Base-by-base conservation (phyloP, 2,329 filamentous ascomycete genomes). In the Triangularia verruculosa region DNA sequence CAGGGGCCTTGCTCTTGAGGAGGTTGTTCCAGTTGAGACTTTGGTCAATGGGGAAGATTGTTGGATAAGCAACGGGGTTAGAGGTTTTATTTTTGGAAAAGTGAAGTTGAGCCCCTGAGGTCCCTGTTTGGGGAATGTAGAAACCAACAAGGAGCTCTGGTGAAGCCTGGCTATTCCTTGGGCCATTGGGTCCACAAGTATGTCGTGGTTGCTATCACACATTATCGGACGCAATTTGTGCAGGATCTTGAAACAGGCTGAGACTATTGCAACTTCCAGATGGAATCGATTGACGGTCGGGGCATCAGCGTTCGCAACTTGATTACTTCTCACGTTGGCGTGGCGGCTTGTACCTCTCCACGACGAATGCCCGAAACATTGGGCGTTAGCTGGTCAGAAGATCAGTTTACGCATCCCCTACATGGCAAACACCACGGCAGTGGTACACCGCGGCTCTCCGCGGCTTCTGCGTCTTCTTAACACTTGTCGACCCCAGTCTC, bases 61-160 rank as follows among this genome's bases (percentile, higher is more conserved):
- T 66, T 96, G 92, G 90, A 78, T 97, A 60, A 97, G 93, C 75
- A 97, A 94, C 75, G 93, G 91, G 0, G 89, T 94, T 1, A 84
- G 90, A 67, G 94, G 94, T 0, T 97, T 96, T 69, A 80, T 88
- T 12, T 78, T 74, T 63, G 85, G 83, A 0, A 78, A 68, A 47
- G 67, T 84, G 32, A 69, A 65, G 17, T 66, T 79, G 61, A 43
- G 13, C n/a, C 64, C 55, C 64, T 25, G 39, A 47, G 1, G 9
- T 20, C 2, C n/a, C 11, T 47, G 6, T 20, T 17, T 22, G 1
- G n/a, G 6, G 15, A 13, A 3, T 4, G 15, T 2, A 3, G 7
- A 3, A 39, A 15, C 4, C 13, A 4, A 9, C 34, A 39, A 39
- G 9, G 2, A 39, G 13, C 9, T 4, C 9, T 9, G 9, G 27